Base-by-base conservation (phyloP, 2,329 filamentous ascomycete genomes). In the Hypoxylon sp. region DNA sequence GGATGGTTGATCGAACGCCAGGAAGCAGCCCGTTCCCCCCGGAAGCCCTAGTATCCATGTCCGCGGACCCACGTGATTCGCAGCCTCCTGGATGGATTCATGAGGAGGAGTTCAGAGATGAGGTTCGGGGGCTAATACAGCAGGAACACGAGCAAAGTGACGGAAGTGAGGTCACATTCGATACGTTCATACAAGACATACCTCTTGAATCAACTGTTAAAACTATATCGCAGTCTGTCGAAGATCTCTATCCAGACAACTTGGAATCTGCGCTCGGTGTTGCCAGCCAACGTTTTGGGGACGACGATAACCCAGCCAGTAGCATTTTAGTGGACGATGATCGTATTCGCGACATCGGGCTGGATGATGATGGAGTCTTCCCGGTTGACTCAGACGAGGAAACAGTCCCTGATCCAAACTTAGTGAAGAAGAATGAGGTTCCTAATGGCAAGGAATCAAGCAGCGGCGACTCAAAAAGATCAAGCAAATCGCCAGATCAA, bases 41-140 rank as follows among this genome's bases (percentile, higher is more conserved):
- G 0, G 94, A 97, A 70, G 93, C 89, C 3, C 80, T 98, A 62
- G 86, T 96, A 2, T 93, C 93, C 2, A 96, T 98, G 90, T 97
- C 94, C 39, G 93, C 93, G 5, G 91, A 96, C 77, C 83, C 89
- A 30, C 87, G 94, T 56, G 85, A 92, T 64, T 87, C 88, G 2
- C 86, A 90, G 39, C 84, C 88, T n/a, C 88, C 89, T n/a, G 90
- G 89, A 0, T 99, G 96, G 95, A 91, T 97, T 59, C 94, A 97
- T 71, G 95, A 98, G 76, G 89, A 93, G 48, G 94, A 97, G 74
- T 95, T 91, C 74, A 83, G 88, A 30, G 82, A 89, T 45, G 84
- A 91, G 71, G 81, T 97, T 1, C 78, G 82, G 29, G 80, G 85
- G 25, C 82, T 96, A 23, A 87, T 92, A 7, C 75, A 80, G 0